Evolutionary conservation across 2,329 filamentous ascomycete species (phyloP), one percentile per base, ranked within the genome.

Genomic region (Karstenula rhodostoma): DNA sequence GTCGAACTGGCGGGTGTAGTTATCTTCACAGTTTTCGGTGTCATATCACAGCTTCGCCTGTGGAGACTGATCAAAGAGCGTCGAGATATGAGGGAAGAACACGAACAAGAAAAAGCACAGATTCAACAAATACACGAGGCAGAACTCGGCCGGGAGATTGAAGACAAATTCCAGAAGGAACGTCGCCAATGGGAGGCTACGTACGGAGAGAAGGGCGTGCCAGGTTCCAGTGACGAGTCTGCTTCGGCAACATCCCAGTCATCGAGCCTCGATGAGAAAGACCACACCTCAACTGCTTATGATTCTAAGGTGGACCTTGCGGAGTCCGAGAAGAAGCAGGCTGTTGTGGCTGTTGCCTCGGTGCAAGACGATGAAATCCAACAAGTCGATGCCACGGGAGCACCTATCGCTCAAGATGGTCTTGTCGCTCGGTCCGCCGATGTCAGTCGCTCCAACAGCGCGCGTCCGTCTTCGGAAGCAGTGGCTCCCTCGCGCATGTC

Each of bases 1-100:
- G 94, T 95, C 15, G 94, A 98, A 75, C 86, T 93, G 32, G 93
- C 92, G 0, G 86, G 87, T 1, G 90, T 91, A 25, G 80, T 97
- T 55, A 85, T 97, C 29, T 81, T 97, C 22, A 89, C 86, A 60
- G 76, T 93, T 10, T 82, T 91, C 19, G 93, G 94, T 2, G 81
- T 97, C 25, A 84, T 96, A 46, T 96, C 92, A 0, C 94, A 98
- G 75, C 82, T 95, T 67, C 92, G 90, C 69, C 81, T 97, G 15
- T 97, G 93, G 93, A 92, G 88, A 63, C 83, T 96, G 8, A 87
- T 97, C 61, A 87, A 83, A 62, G 80, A 84, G 59, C 80, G 82
- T 57, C 77, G 83, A 35, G 77, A 78, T 42, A 81, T 80, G 64
- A 81, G 78, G 61, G 81, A 82, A 40, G 77, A 76, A 23, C 73